Evolutionary conservation across 768 basidiomycete species (phyloP).

Genomic region (Boletus subcaerulescens): DNA sequence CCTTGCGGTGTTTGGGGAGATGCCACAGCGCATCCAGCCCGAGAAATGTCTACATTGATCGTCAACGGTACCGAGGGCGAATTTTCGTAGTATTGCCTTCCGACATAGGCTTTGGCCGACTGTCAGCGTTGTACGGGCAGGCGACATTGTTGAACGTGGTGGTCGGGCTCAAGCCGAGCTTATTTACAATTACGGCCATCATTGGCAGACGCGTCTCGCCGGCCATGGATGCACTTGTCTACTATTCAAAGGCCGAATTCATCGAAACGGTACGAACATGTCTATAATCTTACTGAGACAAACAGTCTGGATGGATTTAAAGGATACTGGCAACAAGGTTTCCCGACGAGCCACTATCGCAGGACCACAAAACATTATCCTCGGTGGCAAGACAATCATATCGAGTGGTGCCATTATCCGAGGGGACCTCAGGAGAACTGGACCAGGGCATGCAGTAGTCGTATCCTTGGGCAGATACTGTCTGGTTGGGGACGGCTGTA

Average conservation of each 20-base stretch:
- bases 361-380: constrained; percentile 94
- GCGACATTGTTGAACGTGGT: constrained; percentile 2
- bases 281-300: background rate
- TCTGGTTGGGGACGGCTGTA: constrained; percentile 82
- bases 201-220: constrained; percentile 13
- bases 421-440: constrained; percentile 87
- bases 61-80: background rate
- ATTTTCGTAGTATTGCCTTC: constrained; percentile 8
- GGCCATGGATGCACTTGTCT: constrained; percentile 60
- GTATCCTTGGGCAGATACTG: constrained; percentile 94
- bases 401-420: constrained; percentile 87
- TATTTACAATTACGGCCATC: constrained; percentile 4
- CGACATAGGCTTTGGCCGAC: constrained; percentile 17
- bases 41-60: constrained; percentile 6
- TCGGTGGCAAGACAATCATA: constrained; percentile 96
- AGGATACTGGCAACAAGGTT: constrained; percentile 97
- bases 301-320: constrained; percentile 9
- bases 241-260: constrained; percentile 79
- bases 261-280: constrained; percentile 74
- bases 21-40: background rate
- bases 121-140: constrained; percentile 1
- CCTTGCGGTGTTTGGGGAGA: background rate
- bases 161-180: background rate
- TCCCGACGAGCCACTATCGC: constrained; percentile 88
- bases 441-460: constrained; percentile 89